A percentile compares a stretch with the other conserved stretches of the same genome.
phyloP scores from a whole-genome alignment of 2,329 filamentous ascomycete genomes.

The Colletotrichum spinosum region DNA sequence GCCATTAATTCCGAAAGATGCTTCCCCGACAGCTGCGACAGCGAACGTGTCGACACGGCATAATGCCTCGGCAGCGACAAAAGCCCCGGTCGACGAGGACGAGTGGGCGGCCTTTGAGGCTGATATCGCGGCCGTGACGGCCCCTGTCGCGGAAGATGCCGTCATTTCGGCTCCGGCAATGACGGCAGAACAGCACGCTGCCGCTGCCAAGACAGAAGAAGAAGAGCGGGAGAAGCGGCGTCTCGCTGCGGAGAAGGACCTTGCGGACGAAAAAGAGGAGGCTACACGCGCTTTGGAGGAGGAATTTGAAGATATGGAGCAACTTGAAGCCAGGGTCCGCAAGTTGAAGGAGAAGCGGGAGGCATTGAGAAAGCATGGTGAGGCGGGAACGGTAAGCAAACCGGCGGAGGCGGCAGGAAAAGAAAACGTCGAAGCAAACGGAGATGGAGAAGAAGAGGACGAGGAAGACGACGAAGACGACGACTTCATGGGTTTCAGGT shows the following conservation, averaged over 20 bases:
- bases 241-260: constrained; percentile 64
- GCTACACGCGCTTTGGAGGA: constrained; percentile 78
- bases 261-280: constrained; percentile 80
- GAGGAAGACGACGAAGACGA: constrained; percentile 63
- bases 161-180: constrained; percentile 78
- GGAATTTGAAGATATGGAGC: constrained; percentile 87
- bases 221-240: constrained; percentile 65
- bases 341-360: constrained; percentile 78
- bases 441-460: constrained; percentile 47
- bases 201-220: constrained; percentile 61
- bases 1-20: constrained; percentile 49
- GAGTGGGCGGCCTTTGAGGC: constrained; percentile 92
- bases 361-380: constrained; percentile 63
- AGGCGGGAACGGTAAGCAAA: constrained; percentile 42
- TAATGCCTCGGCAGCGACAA: constrained; percentile 37
- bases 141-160: constrained; percentile 57
- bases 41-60: constrained; percentile 28
- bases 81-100: constrained; percentile 70
- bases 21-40: constrained; percentile 15
- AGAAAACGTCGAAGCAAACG: constrained; percentile 44
- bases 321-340: constrained; percentile 77
- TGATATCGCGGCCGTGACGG: constrained; percentile 71
- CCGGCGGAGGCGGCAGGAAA: constrained; percentile 40
- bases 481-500: constrained; percentile 70
- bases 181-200: constrained; percentile 71